Evolutionary conservation across 192 early-diverging fungal genomes (phyloP), one percentile per base, ranked within the genome.

Genomic region (Backusella sp.): DNA sequence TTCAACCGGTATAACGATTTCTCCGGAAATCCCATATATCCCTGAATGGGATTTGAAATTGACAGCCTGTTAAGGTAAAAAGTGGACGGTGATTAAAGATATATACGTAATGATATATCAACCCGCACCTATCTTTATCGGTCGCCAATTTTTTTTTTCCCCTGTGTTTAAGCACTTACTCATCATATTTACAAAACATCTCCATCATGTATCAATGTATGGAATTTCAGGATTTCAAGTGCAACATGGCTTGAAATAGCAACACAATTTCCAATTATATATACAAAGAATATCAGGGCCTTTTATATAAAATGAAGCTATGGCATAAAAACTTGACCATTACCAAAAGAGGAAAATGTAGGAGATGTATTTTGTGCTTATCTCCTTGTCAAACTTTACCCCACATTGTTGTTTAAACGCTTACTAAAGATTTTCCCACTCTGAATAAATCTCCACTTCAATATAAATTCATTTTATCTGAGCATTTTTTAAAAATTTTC

Each of bases 391-490:
- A 62, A 28, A 62, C 21, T 62, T 62, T 62, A 62, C 56, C 56
- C 56, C 56, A 26, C 56, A 62, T 62, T 62, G 12, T 49, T 17
- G 6, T 62, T 62, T 8, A 62, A 62, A 62, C 21, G 56, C 56
- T 62, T 62, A 62, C 56, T 62, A 62, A 62, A 62, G 56, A 28
- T 62, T 62, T 62, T 62, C 56, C 56, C 56, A 62, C 56, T 62
- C 56, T 62, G 56, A 62, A 62, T 28, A 62, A 26, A 28, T 62
- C 56, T 30, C 56, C 56, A 62, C 56, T 62, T 62, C 56, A 62
- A 62, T 62, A 62, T 62, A 62, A 62, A 62, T 62, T 62, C 56
- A 62, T 62, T 62, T 62, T 53, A 53, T 53, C 21, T 28, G 26
- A 14, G n/a, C 56, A 62, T 28, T 62, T 62, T 28, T 5, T 32